Evolutionary conservation across 148 eudicot species (phyloP).

Genomic region (Chenopodium suecicum): DNA sequence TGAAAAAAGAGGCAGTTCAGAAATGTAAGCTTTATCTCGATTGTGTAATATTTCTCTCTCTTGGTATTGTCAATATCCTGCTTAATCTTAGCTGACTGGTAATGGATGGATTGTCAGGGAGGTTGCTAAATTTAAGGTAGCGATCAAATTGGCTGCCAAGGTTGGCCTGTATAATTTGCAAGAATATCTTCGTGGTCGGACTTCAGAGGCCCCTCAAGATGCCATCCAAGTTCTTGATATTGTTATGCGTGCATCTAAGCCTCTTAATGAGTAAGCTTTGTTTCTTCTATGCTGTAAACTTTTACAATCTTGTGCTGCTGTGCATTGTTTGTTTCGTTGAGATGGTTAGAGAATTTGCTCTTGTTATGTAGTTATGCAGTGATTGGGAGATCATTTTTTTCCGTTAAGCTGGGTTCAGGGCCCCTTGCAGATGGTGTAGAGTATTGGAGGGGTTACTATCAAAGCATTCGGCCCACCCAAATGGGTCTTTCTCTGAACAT

Average conservation of each 20-base stretch:
- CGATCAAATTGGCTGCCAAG: slow-evolving; percentile 58
- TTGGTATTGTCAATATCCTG: neutral
- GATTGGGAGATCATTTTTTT: slow-evolving; percentile 76
- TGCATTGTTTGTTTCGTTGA: neutral
- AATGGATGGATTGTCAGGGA: slow-evolving; percentile 12
- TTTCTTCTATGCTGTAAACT: too few relatives aligned
- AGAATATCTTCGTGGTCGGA: slow-evolving; percentile 45
- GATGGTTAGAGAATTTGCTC: neutral
- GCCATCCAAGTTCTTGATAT: slow-evolving; percentile 83
- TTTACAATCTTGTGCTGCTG: neutral
- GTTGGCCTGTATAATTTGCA: slow-evolving; percentile 44
- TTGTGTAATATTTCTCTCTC: too few relatives aligned
- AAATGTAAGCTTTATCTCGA: slow-evolving; percentile 16
- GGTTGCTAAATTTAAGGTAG: slow-evolving; percentile 47
- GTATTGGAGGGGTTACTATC: slow-evolving; percentile 83
- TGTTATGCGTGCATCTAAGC: slow-evolving; percentile 48
- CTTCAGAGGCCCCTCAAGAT: slow-evolving; percentile 60
- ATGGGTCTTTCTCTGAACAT: slow-evolving; percentile 80
- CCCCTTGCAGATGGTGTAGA: slow-evolving; percentile 57
- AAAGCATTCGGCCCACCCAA: slow-evolving; percentile 81
- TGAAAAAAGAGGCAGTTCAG: neutral
- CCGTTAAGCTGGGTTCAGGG: slow-evolving; percentile 27
- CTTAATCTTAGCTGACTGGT: neutral
- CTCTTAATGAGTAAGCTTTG: slow-evolving; percentile 20
- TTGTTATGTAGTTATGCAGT: slow-evolving; percentile 41